Base-by-base conservation (phyloP, 73 alveolate genomes). In the Uronychia setigera region DNA sequence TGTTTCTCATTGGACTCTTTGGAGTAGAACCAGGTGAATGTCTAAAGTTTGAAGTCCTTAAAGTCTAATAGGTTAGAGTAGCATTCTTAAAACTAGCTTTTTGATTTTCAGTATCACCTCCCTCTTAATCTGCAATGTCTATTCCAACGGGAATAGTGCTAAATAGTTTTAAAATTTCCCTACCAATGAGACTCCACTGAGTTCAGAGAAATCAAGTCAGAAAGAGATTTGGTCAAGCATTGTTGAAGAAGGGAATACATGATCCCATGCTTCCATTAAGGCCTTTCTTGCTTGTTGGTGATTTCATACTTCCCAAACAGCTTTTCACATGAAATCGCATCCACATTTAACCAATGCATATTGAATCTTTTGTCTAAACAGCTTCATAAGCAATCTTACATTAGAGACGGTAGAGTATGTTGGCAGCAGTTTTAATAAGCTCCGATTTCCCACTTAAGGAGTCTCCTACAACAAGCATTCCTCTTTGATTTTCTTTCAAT, bases 391-490 rank as follows among this genome's bases (percentile, higher is more conserved):
- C 5, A 29, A 60, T 29, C 86, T 76, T 85, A 1, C 57, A 27
- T 1, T 1, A 28, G 60, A 85, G n/a, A 14, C 35, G 29, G 31
- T 35, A 26, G 35, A 11, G 33, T 0, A 74, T 80, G n/a, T 33
- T 29, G 29, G 86, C 91, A 0, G 81, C 85, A 77, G 33, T 32
- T 31, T 85, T 26, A n/a, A 85, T 85, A 14, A 85, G 67, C 26
- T 77, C 86, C 29, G 85, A 77, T 31, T 85, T 85, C 1, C 91
- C 91, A 33, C 79, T 28, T 59, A 77, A 33, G 11, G 91, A 5
- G 19, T 82, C 32, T 1, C 91, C 91, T 27, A 85, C 76, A 0
- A 85, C n/a, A 27, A 85, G 19, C 26, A 85, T 74, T 35, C 81
- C 59, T 33, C 34, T 85, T 31, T 9, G 32, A 28, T 30, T 57